Evolutionary conservation across 495 filamentous ascomycete species (phyloP), one percentile per base, ranked within the genome.

Genomic region (Lineolata rhizophorae): DNA sequence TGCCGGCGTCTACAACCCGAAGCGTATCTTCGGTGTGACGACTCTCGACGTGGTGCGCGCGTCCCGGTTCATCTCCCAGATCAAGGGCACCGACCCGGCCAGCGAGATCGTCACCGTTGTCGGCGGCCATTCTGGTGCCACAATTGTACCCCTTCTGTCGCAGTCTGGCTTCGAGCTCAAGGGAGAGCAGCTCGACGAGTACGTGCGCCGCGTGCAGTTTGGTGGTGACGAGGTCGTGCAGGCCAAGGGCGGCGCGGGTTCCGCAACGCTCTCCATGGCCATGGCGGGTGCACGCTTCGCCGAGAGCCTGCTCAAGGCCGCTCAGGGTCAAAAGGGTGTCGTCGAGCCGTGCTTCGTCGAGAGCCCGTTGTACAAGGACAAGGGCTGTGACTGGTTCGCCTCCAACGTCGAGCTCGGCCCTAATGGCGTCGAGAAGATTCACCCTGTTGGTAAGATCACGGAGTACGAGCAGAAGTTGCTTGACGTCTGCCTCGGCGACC

Each of bases 161-260:
- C 87, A 95, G 66, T 82, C 82, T 53, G 72, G 61, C 52, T 81
- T 92, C 54, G 64, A 72, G 46, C 75, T 97, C 36, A 58, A 68
- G 31, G 73, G 82, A 52, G 60, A 76, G 47, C 56, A 65, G 48
- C 69, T 70, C 29, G 72, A 75, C 41, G 67, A 66, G 29, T 81
- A 93, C 37, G 64, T 95, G 52, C 72, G 84, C 53, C 84, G 87
- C 51, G 90, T 97, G 46, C 87, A 97, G 62, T 97, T 95, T 58
- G 87, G 87, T 56, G 87, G 87, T 67, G 87, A 97, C 56, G 87
- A 97, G 70, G 87, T 97, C 40, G 87, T 97, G 55, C 72, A 93
- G 67, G 87, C 87, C 54, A 97, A 97, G 72, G 83, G 81, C 54
- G 87, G 87, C 58, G 83, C 85, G 48, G 87, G 87, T 42, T 95